Evolutionary conservation across 805 yeast genomes (phyloP).

Genomic region (Saccharomyces jurei): DNA sequence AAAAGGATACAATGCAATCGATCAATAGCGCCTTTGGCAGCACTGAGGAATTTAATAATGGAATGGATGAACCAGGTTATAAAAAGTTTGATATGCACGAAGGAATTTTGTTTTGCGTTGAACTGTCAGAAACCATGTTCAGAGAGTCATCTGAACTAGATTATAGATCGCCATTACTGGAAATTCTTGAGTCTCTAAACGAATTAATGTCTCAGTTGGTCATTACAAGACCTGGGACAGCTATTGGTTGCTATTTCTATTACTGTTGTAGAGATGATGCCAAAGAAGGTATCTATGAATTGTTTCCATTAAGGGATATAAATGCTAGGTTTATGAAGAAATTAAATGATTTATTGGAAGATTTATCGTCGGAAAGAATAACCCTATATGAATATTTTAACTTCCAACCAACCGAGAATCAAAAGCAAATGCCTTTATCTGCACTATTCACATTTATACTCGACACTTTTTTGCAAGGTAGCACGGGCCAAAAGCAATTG

Average conservation of each 20-base stretch:
- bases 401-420: slow-evolving; percentile 14
- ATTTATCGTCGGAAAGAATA: slow-evolving; percentile 24
- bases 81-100: slow-evolving; percentile 43
- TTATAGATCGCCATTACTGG: slow-evolving; percentile 38
- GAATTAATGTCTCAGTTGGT: slow-evolving; percentile 61
- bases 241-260: slow-evolving; percentile 64
- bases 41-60: slow-evolving; percentile 32
- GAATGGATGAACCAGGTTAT: slow-evolving; percentile 8
- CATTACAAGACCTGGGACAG: slow-evolving; percentile 58
- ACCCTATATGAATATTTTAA: slow-evolving; percentile 29
- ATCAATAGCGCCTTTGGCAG: slow-evolving; percentile 3
- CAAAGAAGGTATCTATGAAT: slow-evolving; percentile 39
- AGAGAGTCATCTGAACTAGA: slow-evolving; percentile 29
- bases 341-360: slow-evolving; percentile 44
- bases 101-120: slow-evolving; percentile 57
- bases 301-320: slow-evolving; percentile 48
- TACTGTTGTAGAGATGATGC: slow-evolving; percentile 37
- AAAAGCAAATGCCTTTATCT: slow-evolving; percentile 30
- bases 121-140: slow-evolving; percentile 42
- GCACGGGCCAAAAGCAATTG: slow-evolving; percentile 36
- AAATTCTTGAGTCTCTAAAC: slow-evolving; percentile 48
- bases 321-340: slow-evolving; percentile 50
- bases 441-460: slow-evolving; percentile 43
- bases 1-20: not conserved
- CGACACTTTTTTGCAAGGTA: slow-evolving; percentile 43